Conservation (phyloP, 345 rosid genomes). For the Aquilaria malaccensis region DNA sequence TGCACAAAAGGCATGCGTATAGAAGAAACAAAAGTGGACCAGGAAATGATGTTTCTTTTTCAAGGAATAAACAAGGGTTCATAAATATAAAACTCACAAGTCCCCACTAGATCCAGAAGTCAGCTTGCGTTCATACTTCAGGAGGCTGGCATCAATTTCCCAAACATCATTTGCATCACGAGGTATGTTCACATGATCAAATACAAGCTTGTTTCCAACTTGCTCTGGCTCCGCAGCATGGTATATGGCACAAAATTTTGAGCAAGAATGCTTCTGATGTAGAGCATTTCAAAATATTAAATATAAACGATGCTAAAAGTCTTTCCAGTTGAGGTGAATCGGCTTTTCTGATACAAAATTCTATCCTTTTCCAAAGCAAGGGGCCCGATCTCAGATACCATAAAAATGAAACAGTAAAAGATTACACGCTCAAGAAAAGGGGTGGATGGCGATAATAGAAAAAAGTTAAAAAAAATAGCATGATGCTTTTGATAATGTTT, state of each 20-base stretch:
- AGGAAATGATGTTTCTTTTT: no score
- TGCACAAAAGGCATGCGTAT: slow-evolving; percentile 7
- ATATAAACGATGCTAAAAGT: slow-evolving; percentile 9
- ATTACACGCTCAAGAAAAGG: no score
- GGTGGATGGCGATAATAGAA: no score
- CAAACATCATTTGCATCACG: slow-evolving; percentile 40
- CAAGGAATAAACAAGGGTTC: neutral
- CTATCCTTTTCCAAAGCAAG: no score
- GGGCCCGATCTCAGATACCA: no score
- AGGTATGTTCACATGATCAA: slow-evolving; percentile 25
- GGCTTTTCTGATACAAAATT: no score
- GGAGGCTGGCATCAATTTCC: slow-evolving; percentile 47
- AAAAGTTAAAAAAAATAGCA: no score
- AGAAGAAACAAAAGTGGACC: neutral
- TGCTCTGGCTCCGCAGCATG: slow-evolving; percentile 24
- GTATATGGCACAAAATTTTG: slow-evolving; percentile 16
- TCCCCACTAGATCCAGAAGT: slow-evolving; percentile 41
- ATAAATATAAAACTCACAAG: slow-evolving; percentile 28
- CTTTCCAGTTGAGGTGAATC: no score
- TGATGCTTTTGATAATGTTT: no score
- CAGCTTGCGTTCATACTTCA: slow-evolving; percentile 38
- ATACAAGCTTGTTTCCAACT: slow-evolving; percentile 17
- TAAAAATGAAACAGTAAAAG: no score
- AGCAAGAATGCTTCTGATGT: slow-evolving; percentile 33
- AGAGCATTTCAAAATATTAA: slow-evolving; percentile 27